These are phyloP conservation scores for Cryphonectria parasitica DNA, from an alignment of 2,329 filamentous ascomycete genomes.

Conservation along the genomic window DNA sequence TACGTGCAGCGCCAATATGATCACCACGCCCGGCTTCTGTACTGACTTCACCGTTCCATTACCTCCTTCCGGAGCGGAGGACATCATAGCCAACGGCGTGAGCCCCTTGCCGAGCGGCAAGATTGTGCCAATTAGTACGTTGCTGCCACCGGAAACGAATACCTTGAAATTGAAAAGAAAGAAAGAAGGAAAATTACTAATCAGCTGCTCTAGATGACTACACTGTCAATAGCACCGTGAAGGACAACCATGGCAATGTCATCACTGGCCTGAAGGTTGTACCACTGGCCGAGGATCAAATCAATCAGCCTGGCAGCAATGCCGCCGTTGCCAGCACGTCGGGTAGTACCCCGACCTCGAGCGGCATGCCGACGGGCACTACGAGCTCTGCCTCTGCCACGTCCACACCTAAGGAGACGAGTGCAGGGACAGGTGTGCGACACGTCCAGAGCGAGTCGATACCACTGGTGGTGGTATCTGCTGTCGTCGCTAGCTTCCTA, in stretches of 20 bases:
- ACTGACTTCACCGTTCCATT: conserved; percentile 78
- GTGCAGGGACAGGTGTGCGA: conserved; percentile 14
- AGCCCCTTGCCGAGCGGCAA: conserved; percentile 65
- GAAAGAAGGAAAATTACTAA: neutral
- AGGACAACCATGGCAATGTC: conserved; percentile 67
- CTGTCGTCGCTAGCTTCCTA: conserved; percentile 19
- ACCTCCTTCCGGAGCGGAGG: conserved; percentile 68
- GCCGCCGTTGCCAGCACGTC: conserved; percentile 29
- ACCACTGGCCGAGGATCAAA: conserved; percentile 47
- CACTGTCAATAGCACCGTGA: conserved; percentile 60
- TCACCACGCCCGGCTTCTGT: conserved; percentile 68
- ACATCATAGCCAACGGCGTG: conserved; percentile 79
- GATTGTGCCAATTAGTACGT: conserved; percentile 59
- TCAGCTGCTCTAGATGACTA: conserved; percentile 43
- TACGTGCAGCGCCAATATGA: conserved; percentile 67
- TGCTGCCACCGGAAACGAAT: neutral
- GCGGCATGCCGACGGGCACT: conserved; percentile 27
- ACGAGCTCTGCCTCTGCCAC: conserved; percentile 18
- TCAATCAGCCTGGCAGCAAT: conserved; percentile 53
- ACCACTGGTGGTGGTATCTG: conserved; percentile 11
- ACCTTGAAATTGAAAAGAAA: neutral
- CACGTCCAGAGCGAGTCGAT: conserved; percentile 21
- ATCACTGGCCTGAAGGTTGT: conserved; percentile 53
- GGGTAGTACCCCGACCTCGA: conserved; percentile 20
- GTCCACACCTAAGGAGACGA: conserved; percentile 10